Conservation (phyloP, 2,329 filamentous ascomycete genomes). For the Xylariales sp. region DNA sequence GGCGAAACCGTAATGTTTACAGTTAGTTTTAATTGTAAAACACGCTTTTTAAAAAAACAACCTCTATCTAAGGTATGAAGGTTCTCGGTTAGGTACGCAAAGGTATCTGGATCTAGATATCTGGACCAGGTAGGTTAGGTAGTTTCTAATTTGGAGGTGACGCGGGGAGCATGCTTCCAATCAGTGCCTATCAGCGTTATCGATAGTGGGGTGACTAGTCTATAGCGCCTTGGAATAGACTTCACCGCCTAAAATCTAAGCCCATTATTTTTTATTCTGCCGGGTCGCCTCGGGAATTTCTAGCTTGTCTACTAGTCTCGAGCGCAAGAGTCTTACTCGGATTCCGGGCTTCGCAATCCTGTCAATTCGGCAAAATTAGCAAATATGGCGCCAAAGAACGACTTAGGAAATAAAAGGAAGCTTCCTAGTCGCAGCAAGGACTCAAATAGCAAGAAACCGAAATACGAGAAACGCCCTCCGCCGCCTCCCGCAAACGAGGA, state of each 20-base stretch:
- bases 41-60: not conserved
- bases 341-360: constrained; percentile 12
- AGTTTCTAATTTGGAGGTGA: constrained; percentile 2
- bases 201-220: constrained; percentile 36
- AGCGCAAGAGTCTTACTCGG: constrained; percentile 18
- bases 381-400: constrained; percentile 62
- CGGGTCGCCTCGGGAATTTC: constrained; percentile 33
- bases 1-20: constrained; percentile 5
- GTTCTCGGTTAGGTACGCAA: not conserved
- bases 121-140: not conserved
- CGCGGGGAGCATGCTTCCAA: constrained; percentile 8
- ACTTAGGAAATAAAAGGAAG: constrained; percentile 69
- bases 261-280: constrained; percentile 44
- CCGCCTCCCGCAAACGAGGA: constrained; percentile 56
- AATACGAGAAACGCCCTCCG: constrained; percentile 51
- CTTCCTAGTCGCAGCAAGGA: constrained; percentile 64
- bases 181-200: constrained; percentile 29
- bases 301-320: constrained; percentile 14
- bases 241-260: constrained; percentile 52
- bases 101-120: not conserved
- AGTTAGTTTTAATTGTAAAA: not conserved
- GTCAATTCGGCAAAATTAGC: constrained; percentile 15
- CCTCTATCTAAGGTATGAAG: not conserved
- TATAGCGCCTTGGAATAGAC: constrained; percentile 6
- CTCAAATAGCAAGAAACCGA: constrained; percentile 50